A percentile compares a stretch with the other conserved stretches of the same genome.
phyloP scores from a whole-genome alignment of 306 rosid genomes.

The Malus asiatica region DNA sequence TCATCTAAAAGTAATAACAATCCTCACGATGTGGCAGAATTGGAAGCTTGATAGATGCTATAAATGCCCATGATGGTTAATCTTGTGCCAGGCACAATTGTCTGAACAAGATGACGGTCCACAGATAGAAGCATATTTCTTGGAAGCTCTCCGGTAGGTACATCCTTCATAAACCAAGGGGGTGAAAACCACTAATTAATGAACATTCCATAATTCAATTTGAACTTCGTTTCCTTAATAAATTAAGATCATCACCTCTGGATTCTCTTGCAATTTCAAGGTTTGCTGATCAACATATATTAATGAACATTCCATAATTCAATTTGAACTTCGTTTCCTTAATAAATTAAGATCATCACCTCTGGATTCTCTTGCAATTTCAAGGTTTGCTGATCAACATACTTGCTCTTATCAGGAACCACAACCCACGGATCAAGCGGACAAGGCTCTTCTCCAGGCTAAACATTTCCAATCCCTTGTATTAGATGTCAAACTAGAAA shows the following conservation, averaged over 20 bases:
- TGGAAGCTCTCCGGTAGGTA: constrained; percentile 98
- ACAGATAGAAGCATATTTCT: constrained; percentile 94
- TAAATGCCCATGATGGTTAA: constrained; percentile 85
- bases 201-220: not conserved
- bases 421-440: constrained; percentile 95
- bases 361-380: constrained; percentile 96
- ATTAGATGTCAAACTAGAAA: constrained; percentile 5
- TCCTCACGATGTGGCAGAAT: constrained; percentile 65
- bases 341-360: constrained; percentile 31
- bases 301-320: not conserved
- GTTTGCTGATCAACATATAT: constrained; percentile 95
- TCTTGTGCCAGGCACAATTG: constrained; percentile 95
- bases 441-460: constrained; percentile 97
- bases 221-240: not conserved
- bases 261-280: constrained; percentile 90
- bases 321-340: not conserved
- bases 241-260: constrained; percentile 52
- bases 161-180: constrained; percentile 61
- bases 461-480: constrained; percentile 1
- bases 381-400: constrained; percentile 94
- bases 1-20: not conserved
- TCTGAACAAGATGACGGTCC: constrained; percentile 93
- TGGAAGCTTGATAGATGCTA: constrained; percentile 90
- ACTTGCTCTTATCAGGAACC: constrained; percentile 90
- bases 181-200: constrained; percentile 8